Base-by-base conservation (phyloP, 179 eudicot species). In the Spinacia oleracea region DNA sequence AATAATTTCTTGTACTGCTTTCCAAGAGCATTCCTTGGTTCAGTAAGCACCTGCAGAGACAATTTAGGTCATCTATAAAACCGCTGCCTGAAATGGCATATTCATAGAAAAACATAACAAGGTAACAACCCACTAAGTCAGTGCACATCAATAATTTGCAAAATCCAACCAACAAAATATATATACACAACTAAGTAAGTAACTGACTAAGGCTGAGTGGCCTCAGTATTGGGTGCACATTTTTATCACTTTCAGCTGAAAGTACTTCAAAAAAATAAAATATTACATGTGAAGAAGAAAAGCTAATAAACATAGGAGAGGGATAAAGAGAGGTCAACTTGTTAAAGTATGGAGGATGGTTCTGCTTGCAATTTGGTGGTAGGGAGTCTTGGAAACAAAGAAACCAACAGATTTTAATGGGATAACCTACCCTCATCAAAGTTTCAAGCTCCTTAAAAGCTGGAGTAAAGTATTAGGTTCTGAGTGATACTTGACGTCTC, bases 1-100 rank as follows among this genome's bases (percentile, higher is more conserved):
- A 93, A 95, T 87, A 95, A 78, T 85, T 91, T 93, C 81, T 85
- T 93, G 86, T 89, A 95, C 81, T 95, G 98, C 88, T 89, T 95
- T 59, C 93, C 95, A 27, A 93, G 89, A 56, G 98, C 97, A 88
- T 95, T 93, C 85, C 83, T 95, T 38, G 98, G 98, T 86, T 93
- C 93, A 35, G 89, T 89, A 78, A 95, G 89, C 68, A 95, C 93
- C 98, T 95, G 80, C 71, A 83, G 72, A 77, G 55, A 75, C 42
- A 50, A 35, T 59, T n/a, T 48, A 40, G 16, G 56, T 74, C 68
- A 51, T 40, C 72, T n/a, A 50, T 40, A 7, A 62, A 62, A 63
- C 35, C 32, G 38, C 42, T 62, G 53, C 9, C 12, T 45, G 12
- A 53, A 46, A 14, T n/a, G 18, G 59, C 31, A 21, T 18, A 55